A percentile compares a stretch with the other conserved stretches of the same genome.
Evolutionary conservation across 495 filamentous ascomycete species (phyloP).

Genomic region (Penicillium silybi): DNA sequence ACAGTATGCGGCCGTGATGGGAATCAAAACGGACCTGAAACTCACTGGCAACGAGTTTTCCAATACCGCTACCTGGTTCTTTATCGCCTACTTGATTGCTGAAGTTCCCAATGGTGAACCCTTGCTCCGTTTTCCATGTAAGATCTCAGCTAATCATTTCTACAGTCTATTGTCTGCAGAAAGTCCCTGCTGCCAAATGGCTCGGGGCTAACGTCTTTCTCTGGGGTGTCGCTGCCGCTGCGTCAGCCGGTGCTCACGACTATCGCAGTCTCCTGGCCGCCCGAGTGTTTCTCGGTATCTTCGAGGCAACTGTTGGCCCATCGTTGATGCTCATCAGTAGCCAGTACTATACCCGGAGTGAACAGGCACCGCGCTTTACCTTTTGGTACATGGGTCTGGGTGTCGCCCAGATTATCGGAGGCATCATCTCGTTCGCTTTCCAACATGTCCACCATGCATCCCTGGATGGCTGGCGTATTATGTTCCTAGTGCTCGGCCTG

Average conservation of each 20-base stretch:
- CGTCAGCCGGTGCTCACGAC: constrained; percentile 15
- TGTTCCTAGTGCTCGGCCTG: constrained; percentile 61
- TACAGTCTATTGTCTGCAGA: constrained; percentile 35
- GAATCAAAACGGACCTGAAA: constrained; percentile 43
- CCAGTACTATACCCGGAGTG: constrained; percentile 58
- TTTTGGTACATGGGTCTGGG: constrained; percentile 64
- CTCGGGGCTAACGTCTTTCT: constrained; percentile 46
- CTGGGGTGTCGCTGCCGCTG: constrained; percentile 41
- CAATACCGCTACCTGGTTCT: constrained; percentile 51
- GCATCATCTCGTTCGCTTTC: constrained; percentile 57
- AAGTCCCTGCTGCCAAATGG: constrained; percentile 50
- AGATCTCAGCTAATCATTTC: too few relatives aligned
- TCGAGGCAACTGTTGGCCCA: constrained; percentile 61
- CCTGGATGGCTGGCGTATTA: constrained; percentile 57
- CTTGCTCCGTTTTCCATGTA: background rate
- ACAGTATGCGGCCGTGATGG: constrained; percentile 56
- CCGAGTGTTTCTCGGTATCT: constrained; percentile 62
- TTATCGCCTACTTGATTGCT: constrained; percentile 50
- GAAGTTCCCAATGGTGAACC: constrained; percentile 51
- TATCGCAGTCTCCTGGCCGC: constrained; percentile 18
- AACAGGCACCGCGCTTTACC: constrained; percentile 59
- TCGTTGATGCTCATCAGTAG: constrained; percentile 47
- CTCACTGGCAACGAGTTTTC: constrained; percentile 51
- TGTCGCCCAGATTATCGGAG: constrained; percentile 58
- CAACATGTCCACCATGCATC: constrained; percentile 21